Evolutionary conservation across 176 grass and related monocot species (phyloP).

Genomic region (Ampelocalamus luodianensis): DNA sequence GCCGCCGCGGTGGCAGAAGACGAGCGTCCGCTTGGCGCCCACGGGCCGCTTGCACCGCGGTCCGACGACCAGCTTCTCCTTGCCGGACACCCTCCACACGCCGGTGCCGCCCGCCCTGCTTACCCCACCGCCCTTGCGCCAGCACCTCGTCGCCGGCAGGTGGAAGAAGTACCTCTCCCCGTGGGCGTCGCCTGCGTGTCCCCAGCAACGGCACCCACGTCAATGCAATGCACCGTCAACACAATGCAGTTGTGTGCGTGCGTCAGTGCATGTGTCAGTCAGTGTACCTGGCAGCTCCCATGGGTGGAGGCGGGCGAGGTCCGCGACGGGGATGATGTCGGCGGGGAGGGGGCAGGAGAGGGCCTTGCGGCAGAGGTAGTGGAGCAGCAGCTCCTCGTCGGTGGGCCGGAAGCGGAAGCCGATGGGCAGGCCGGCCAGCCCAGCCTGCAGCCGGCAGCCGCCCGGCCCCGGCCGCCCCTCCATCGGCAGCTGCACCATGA

Average conservation of each 20-base stretch:
- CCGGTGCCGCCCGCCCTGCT: conserved; percentile 48
- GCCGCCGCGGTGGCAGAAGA: conserved; percentile 56
- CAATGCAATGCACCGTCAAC: conserved; percentile 4
- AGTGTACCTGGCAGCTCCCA: conserved; percentile 74
- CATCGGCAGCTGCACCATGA: conserved; percentile 7
- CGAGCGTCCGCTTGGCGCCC: conserved; percentile 69
- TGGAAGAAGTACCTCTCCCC: conserved; percentile 84
- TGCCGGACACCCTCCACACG: conserved; percentile 72
- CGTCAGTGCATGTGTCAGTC: background rate
- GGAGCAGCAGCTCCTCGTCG: conserved; percentile 85
- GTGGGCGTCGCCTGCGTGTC: conserved; percentile 43
- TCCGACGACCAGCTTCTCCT: conserved; percentile 56
- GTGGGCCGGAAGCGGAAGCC: conserved; percentile 93
- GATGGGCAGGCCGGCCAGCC: conserved; percentile 57
- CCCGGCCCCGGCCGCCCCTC: background rate
- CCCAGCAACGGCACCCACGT: background rate
- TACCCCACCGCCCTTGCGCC: conserved; percentile 24
- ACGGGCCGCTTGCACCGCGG: conserved; percentile 53
- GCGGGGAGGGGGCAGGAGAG: conserved; percentile 73
- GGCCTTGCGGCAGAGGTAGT: conserved; percentile 89
- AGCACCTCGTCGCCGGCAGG: conserved; percentile 44
- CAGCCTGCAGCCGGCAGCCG: conserved; percentile 7
- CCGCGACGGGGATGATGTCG: conserved; percentile 81
- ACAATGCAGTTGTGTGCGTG: background rate
- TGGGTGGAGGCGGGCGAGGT: conserved; percentile 65